Conservation (phyloP, 495 filamentous ascomycete genomes). For the Talaromyces proteolyticus region DNA sequence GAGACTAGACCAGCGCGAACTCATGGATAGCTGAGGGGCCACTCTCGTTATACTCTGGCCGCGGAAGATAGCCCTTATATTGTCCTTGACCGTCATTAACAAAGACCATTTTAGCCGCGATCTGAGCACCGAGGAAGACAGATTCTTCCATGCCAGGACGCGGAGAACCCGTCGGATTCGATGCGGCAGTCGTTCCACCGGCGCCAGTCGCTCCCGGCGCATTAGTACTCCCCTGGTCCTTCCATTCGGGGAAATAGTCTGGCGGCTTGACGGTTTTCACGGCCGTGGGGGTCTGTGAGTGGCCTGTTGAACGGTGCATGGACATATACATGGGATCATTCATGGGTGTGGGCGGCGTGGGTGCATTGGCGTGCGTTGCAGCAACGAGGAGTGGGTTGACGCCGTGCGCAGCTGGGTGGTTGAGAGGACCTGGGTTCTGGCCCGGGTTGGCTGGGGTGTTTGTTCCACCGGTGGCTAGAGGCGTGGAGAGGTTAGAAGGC, state of each 20-base stretch:
- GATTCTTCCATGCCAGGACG: conserved; percentile 53
- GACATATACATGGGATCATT: conserved; percentile 21
- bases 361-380: conserved; percentile 70
- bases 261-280: conserved; percentile 76
- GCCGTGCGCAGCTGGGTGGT: conserved; percentile 45
- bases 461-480: conserved; percentile 82
- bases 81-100: conserved; percentile 59
- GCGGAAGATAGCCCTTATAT: conserved; percentile 66
- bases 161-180: conserved; percentile 13
- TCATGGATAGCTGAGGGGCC: conserved; percentile 67
- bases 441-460: conserved; percentile 76
- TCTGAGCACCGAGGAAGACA: conserved; percentile 75
- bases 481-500: conserved; percentile 84
- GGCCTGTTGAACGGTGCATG: conserved; percentile 60
- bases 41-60: conserved; percentile 72
- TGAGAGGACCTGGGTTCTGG: conserved; percentile 28
- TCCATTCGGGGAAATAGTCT: conserved; percentile 92
- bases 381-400: conserved; percentile 92
- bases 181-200: conserved; percentile 8
- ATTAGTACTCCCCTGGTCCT: conserved; percentile 58
- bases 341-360: conserved; percentile 28
- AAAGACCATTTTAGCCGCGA: conserved; percentile 70
- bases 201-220: conserved; percentile 26
- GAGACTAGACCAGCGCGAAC: conserved; percentile 13
- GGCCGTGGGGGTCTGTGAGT: conserved; percentile 82